Evolutionary conservation across 495 filamentous ascomycete genomes (phyloP), one percentile per base, ranked within the genome.

Genomic region (Penicillium bovifimosum): DNA sequence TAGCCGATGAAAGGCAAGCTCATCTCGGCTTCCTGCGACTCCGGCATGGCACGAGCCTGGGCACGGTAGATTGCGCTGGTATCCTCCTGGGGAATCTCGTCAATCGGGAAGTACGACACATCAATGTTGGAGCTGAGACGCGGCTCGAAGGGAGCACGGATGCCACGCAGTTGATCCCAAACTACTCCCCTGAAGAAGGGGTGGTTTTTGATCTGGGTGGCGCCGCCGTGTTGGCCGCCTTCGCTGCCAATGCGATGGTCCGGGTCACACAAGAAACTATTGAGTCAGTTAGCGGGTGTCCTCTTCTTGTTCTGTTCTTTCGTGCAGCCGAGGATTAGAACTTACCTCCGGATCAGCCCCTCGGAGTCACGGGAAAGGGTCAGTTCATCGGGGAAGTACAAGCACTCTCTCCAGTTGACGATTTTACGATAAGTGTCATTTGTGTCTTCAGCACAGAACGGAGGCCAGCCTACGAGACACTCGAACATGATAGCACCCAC

Each of bases 401-500:
- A 79, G 41, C 91, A 87, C 51, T 95, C 85, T 27, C 87, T 83
- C 93, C 93, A 99, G 74, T 96, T 95, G 56, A 99, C 89, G 61
- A 99, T 99, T 80, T 99, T 99, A 40, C 91, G 87, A 71, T 99
- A 99, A 3, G 93, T 97, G 62, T 99, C 93, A 63, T 91, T 91
- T 33, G 88, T 86, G 61, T 97, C 95, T 68, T 97, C 93, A 24
- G 92, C 93, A 61, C 93, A 99, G 83, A 99, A 99, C 5, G 93
- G 93, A 47, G 93, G 93, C 93, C 93, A 99, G 50, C 93, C 93
- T 53, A 99, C 90, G 42, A 97, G 81, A 75, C 93, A 99, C 68
- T 99, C 93, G 61, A 97, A 99, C 93, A 97, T 99, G 73, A 99
- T 99, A 29, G 93, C 96, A 52, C 93, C 93, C 28, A 99, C 79